Base-by-base conservation (phyloP, 306 rosid genomes). In the Glycine tomentella region DNA sequence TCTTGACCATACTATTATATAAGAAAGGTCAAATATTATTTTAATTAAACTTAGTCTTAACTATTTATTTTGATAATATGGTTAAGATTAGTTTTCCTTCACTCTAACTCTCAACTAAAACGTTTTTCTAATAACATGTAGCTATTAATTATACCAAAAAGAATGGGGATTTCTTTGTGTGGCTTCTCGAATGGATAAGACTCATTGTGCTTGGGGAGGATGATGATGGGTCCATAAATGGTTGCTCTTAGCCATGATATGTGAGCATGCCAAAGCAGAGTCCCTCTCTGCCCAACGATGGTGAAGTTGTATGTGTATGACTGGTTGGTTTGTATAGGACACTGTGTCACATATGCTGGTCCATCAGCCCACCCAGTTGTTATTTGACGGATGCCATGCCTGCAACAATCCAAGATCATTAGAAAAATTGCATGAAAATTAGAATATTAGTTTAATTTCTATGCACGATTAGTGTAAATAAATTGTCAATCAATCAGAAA, bases 221-320 rank as follows among this genome's bases (percentile, higher is more conserved):
- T 88, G 40, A 94, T 81, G 59, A 94, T 94, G 55, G 98, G 90
- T 17, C 98, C 98, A 51, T 94, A 71, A 69, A 92, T 38, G 4
- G 91, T 83, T 8, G 87, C 82, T 80, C 98, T 88, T 2, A 90
- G 88, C 98, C 98, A 94, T 69, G 98, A 91, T 69, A 88, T 74
- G 73, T 94, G 98, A 69, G 93, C 98, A 81, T 94, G 98, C 94
- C 94, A 94, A 6, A 91, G 81, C 5, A 94, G 80, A 48, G 97
- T 94, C 25, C 98, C 98, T 81, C 91, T 91, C 71, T 94, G 97
- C 2, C 92, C 97, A 3, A 72, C 78, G 14, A 94, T 78, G 31
- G 92, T 92, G 87, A 94, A 92, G 76, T 94, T 94, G 84, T 94
- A 91, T 8, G 83, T 86, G 85, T 79, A 92, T 6, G 90, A 8